Evolutionary conservation across 805 yeast genomes (phyloP), one percentile per base, ranked within the genome.

Genomic region (Wickerhamomyces chaumierensis): DNA sequence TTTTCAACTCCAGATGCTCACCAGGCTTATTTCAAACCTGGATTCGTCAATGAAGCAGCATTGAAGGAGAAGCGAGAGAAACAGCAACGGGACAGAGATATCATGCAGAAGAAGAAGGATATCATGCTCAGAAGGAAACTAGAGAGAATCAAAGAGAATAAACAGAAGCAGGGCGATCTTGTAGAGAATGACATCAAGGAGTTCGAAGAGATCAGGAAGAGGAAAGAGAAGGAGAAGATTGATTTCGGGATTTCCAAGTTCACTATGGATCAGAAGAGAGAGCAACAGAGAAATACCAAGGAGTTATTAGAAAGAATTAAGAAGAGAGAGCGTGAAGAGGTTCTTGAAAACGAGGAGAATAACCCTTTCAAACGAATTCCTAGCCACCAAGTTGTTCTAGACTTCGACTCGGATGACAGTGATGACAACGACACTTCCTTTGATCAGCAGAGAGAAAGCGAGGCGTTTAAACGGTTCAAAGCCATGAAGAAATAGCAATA

Each of bases 1-100:
- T 75, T 73, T 43, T 60, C 66, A 3, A 61, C 58, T 36, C 53
- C 56, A 1, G 54, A 60, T 18, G 66, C 73, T 4, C 69, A 71
- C 20, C 58, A 58, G 36, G 76, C 77, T 3, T 74, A 73, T 45
- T 73, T 67, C 47, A 66, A 71, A 47, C 70, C 65, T 37, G 52
- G 68, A n/a, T 59, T 36, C 5, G 35, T n/a, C 13, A 35, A 39
- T 58, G 17, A 45, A 37, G 50, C 63, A 45, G 57, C 63, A 50
- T 37, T 61, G 62, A 41, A 55, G 48, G 39, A 53, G 33, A 59
- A 71, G 36, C 60, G 19, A 15, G 33, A 17, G 15, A 17, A 13
- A 31, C 13, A 42, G 2, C 18, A 58, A 3, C 8, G 59, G 55
- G 4, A 62, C 54, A 3, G 41, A 47, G 29, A 36, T 40, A 12